phyloP scores from a whole-genome alignment of 306 rosid genomes.

The Cicer chorassanicum region DNA sequence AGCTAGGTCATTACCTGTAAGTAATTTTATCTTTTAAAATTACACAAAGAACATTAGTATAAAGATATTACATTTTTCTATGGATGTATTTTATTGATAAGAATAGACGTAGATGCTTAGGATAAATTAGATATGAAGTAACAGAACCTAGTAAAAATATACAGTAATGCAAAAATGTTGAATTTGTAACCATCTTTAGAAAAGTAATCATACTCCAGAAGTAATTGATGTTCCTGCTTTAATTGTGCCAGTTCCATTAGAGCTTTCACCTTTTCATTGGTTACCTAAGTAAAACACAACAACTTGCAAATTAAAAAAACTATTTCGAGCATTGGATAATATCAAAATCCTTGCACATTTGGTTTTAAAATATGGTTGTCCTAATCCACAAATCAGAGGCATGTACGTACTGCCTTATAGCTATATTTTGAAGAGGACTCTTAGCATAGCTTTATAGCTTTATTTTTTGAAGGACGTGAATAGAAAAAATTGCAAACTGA shows the following conservation, averaged over 20 bases:
- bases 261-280: constrained; percentile 94
- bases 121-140: constrained; percentile 18
- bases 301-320: constrained; percentile 40
- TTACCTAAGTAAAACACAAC: constrained; percentile 63
- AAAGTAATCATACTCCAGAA: constrained; percentile 69
- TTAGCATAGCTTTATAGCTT: constrained; percentile 35
- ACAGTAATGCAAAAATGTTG: constrained; percentile 28
- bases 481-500: constrained; percentile 2
- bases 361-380: constrained; percentile 34
- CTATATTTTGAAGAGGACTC: constrained; percentile 33
- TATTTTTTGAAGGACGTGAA: constrained; percentile 16
- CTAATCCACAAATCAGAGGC: constrained; percentile 37
- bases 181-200: constrained; percentile 37
- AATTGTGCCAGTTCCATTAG: constrained; percentile 86
- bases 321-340: constrained; percentile 11
- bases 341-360: constrained; percentile 27
- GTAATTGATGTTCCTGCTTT: constrained; percentile 78
- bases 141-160: constrained; percentile 17
- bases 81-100: background rate
- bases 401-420: constrained; percentile 22
- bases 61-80: background rate
- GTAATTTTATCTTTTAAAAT: constrained; percentile 35
- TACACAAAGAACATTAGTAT: constrained; percentile 12
- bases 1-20: background rate
- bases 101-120: constrained; percentile 31